phyloP scores from a whole-genome alignment of 805 yeast species.

The Myxozyma nipponensis region DNA sequence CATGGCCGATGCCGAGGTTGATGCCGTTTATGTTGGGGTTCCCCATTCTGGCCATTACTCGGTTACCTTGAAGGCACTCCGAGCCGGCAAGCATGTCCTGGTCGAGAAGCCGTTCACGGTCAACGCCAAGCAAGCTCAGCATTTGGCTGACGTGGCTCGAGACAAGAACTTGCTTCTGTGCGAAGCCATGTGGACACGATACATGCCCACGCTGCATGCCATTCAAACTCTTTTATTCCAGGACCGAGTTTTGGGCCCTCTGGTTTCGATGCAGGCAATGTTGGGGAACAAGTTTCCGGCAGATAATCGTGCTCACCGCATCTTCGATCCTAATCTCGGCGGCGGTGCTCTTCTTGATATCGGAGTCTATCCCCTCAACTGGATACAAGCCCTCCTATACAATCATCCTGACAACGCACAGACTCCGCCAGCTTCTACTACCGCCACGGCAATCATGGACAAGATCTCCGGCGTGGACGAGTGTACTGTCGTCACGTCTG shows the following conservation, averaged over 20 bases:
- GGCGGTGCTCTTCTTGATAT: conserved; percentile 59
- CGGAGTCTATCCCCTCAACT: conserved; percentile 52
- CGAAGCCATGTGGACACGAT: conserved; percentile 48
- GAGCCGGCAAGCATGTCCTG: conserved; percentile 47
- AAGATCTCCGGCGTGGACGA: conserved; percentile 39
- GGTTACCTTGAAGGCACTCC: conserved; percentile 42
- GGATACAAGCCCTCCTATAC: conserved; percentile 25
- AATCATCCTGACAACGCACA: conserved; percentile 14
- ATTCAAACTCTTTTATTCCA: conserved; percentile 41
- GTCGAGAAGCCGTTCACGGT: conserved; percentile 54
- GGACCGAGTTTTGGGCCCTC: conserved; percentile 44
- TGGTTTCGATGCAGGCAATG: conserved; percentile 37
- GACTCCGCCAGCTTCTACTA: conserved; percentile 8
- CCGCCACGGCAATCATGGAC: background rate
- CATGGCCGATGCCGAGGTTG: conserved; percentile 41
- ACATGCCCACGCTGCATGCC: conserved; percentile 44
- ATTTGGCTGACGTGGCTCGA: conserved; percentile 44
- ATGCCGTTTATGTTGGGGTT: conserved; percentile 48
- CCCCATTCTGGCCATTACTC: conserved; percentile 51
- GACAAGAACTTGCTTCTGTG: conserved; percentile 45
- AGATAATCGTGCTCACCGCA: conserved; percentile 31
- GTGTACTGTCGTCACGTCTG: background rate
- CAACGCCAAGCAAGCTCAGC: conserved; percentile 44
- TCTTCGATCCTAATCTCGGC: conserved; percentile 46
- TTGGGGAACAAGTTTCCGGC: background rate